These are phyloP conservation scores for Hygrocybe punicea DNA, from an alignment of 768 basidiomycete genomes.

Conservation along the genomic window DNA sequence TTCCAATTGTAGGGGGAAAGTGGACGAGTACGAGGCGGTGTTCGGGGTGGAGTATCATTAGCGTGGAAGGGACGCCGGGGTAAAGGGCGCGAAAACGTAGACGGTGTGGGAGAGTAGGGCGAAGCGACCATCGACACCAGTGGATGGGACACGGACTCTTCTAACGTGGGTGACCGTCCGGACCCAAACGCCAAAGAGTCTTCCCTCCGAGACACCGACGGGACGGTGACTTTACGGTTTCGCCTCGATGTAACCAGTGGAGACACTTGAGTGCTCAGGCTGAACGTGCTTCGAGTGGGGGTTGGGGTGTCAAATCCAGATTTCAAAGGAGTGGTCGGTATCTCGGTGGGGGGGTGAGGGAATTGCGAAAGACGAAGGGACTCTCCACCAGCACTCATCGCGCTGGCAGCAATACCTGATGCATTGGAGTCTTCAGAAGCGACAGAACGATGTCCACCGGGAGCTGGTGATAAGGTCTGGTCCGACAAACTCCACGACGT, in stretches of 20 bases:
- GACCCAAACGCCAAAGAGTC: conserved; percentile 5
- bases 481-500: conserved; percentile 8
- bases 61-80: conserved; percentile 4
- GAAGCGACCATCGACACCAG: background rate
- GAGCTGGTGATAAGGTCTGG: conserved; percentile 11
- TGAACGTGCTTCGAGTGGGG: conserved; percentile 20
- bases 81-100: background rate
- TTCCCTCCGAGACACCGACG: background rate
- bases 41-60: background rate
- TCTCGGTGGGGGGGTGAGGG: conserved; percentile 49
- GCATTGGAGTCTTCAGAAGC: conserved; percentile 50
- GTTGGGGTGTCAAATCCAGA: conserved; percentile 31
- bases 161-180: too few species aligned
- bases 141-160: background rate
- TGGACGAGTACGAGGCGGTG: conserved; percentile 15
- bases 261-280: conserved; percentile 26
- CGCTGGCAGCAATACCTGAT: conserved; percentile 56
- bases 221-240: background rate
- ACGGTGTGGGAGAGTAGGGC: conserved; percentile 5
- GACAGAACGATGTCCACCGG: conserved; percentile 33
- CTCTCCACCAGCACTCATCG: conserved; percentile 45
- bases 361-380: conserved; percentile 47
- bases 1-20: conserved; percentile 55
- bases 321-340: conserved; percentile 42
- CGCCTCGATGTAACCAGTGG: conserved; percentile 18